Conservation (phyloP, 164 flowering plant genomes). For the Berberis thunbergii region DNA sequence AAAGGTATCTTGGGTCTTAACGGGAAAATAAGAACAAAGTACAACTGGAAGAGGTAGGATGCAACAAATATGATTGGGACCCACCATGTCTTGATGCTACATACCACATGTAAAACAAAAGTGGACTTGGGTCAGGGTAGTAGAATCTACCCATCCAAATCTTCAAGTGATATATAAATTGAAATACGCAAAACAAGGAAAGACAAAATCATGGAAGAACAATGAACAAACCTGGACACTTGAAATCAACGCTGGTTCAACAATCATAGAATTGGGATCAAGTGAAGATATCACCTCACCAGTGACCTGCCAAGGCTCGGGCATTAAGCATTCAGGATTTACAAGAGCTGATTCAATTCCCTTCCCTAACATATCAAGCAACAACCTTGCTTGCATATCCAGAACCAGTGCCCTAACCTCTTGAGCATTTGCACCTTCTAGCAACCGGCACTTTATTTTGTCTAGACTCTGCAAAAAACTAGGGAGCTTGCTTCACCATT, state of each 20-base stretch:
- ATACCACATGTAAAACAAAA: no score
- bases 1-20: no score
- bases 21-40: no score
- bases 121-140: no score
- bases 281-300: conserved; percentile 61
- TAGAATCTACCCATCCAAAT: no score
- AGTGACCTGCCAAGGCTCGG: conserved; percentile 94
- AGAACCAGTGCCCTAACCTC: conserved; percentile 98
- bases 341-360: conserved; percentile 95
- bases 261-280: conserved; percentile 85
- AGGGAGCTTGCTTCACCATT: conserved; percentile 1
- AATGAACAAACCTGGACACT: conserved; percentile 64
- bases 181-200: not conserved
- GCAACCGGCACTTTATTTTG: conserved; percentile 88
- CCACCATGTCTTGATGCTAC: no score
- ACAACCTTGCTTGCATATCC: conserved; percentile 97
- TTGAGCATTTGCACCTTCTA: conserved; percentile 97
- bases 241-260: conserved; percentile 74
- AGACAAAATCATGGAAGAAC: not conserved
- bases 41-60: no score
- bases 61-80: no score
- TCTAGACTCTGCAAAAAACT: conserved; percentile 64
- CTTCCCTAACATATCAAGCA: conserved; percentile 96
- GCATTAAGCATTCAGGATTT: conserved; percentile 76
- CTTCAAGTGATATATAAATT: no score